Conservation (phyloP, 805 yeast genomes). For the Komagataella populi region DNA sequence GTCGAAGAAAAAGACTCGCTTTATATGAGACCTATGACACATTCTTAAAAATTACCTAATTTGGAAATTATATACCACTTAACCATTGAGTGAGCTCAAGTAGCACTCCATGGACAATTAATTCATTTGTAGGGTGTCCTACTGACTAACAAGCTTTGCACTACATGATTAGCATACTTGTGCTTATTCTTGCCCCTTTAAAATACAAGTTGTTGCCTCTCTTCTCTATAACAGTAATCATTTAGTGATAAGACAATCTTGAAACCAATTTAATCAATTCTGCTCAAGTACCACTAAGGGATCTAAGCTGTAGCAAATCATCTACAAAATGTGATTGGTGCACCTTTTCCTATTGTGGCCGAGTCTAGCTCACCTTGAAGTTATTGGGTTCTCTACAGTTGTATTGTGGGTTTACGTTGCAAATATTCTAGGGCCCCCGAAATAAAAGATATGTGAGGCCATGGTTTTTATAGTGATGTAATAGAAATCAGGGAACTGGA, state of each 20-base stretch:
- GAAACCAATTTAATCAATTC: not conserved
- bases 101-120: too few relatives aligned
- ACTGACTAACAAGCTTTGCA: too few relatives aligned
- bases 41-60: not conserved
- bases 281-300: not conserved
- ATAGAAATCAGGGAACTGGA: not conserved
- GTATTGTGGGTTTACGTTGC: too few relatives aligned
- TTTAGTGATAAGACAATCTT: not conserved
- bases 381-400: too few relatives aligned
- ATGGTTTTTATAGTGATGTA: not conserved
- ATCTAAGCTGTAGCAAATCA: not conserved
- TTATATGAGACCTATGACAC: not conserved
- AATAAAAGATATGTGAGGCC: not conserved
- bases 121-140: too few relatives aligned
- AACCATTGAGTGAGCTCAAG: not conserved
- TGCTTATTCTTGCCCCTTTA: too few relatives aligned
- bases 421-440: too few relatives aligned
- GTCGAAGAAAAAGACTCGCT: not conserved
- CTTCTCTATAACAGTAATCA: not conserved
- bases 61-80: not conserved
- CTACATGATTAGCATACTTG: too few relatives aligned
- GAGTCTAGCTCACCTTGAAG: too few relatives aligned
- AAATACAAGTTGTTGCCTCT: not conserved
- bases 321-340: not conserved
- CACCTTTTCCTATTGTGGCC: too few relatives aligned